Percentiles rank a stretch among this genome's conserved stretches.
These are phyloP conservation scores for Novymonas esmeraldas DNA, from an alignment of 208 protist genomes.

Conservation along the genomic window DNA sequence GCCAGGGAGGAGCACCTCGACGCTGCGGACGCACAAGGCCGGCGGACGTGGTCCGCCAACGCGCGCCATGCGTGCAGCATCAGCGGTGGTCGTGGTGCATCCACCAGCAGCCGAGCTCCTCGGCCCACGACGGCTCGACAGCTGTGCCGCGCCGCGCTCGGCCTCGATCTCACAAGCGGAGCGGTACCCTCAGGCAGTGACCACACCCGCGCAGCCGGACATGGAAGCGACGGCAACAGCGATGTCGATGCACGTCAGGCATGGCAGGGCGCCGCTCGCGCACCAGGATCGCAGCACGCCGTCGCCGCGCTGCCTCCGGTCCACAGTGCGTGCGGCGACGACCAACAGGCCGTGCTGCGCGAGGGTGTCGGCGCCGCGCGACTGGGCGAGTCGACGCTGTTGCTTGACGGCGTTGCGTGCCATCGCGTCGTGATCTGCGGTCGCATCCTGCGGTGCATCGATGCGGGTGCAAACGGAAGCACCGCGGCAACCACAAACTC, in stretches of 20 bases:
- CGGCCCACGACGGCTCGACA: slow-evolving; percentile 32
- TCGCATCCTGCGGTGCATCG: slow-evolving; percentile 45
- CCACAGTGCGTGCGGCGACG: background rate
- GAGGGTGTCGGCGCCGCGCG: slow-evolving; percentile 11
- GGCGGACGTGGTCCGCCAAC: no score
- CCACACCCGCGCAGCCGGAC: no score
- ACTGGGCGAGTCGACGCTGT: slow-evolving; percentile 43
- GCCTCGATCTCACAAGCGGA: no score
- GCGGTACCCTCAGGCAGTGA: no score
- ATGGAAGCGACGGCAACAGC: background rate
- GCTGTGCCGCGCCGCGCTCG: slow-evolving; percentile 20
- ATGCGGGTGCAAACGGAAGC: slow-evolving; percentile 25
- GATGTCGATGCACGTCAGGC: background rate
- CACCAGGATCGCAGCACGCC: background rate
- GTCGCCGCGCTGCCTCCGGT: background rate
- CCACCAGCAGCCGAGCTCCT: slow-evolving; percentile 15
- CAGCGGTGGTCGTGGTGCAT: no score
- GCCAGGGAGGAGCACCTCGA: no score
- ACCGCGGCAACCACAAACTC: background rate
- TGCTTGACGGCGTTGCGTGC: slow-evolving; percentile 46
- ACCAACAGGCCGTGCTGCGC: background rate
- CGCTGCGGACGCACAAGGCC: no score
- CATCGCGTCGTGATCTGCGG: slow-evolving; percentile 44
- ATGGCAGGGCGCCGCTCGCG: background rate
- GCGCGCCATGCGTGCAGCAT: no score